phyloP scores from a whole-genome alignment of 2,329 filamentous ascomycete genomes.

The Phialophora tarda region DNA sequence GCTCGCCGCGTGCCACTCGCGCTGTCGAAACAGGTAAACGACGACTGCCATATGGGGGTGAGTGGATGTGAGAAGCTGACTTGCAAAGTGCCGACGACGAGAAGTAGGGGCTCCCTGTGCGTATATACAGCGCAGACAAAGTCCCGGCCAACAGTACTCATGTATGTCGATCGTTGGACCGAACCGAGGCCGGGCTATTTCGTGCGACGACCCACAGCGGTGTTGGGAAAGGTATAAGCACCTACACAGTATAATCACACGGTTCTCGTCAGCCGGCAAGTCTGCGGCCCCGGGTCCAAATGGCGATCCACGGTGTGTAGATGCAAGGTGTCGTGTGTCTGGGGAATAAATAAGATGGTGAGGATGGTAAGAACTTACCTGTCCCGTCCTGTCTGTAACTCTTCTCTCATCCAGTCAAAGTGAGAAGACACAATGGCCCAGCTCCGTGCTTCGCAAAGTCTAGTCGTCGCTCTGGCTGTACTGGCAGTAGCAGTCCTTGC shows the following conservation, averaged over 20 bases:
- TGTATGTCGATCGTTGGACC: background rate
- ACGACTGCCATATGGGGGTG: background rate
- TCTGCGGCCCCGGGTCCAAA: no score
- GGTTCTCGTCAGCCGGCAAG: background rate
- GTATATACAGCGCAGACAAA: background rate
- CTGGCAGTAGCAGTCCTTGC: slow-evolving; percentile 3
- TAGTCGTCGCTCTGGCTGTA: background rate
- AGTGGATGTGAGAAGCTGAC: background rate
- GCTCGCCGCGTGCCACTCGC: background rate
- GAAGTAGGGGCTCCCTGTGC: background rate
- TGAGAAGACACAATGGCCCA: slow-evolving; percentile 4
- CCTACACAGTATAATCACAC: background rate
- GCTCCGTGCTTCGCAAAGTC: background rate
- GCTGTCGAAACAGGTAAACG: background rate
- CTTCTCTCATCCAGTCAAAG: background rate
- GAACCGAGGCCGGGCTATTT: background rate
- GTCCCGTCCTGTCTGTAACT: background rate
- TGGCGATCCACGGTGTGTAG: background rate
- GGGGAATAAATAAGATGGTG: background rate
- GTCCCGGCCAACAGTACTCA: background rate
- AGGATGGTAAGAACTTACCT: background rate
- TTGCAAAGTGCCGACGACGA: background rate
- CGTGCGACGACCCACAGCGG: background rate
- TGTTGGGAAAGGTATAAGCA: background rate
- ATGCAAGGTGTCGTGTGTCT: background rate